Conservation (phyloP, 2,329 filamentous ascomycete genomes). For the Penicillium brevicompactum region DNA sequence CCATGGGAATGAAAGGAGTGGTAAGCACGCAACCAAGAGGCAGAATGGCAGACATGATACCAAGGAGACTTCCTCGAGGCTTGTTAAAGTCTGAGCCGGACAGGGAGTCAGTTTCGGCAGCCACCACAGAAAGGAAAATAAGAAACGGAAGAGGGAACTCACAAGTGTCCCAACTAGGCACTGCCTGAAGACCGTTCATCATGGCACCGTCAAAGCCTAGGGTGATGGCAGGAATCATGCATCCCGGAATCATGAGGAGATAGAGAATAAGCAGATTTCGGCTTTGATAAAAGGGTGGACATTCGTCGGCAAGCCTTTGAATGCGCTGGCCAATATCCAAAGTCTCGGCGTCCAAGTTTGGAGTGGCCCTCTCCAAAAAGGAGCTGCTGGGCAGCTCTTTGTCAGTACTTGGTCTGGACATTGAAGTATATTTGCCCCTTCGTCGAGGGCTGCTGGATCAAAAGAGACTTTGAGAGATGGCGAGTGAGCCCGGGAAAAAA, state of each 20-base stretch:
- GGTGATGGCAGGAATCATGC: background rate
- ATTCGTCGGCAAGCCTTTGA: background rate
- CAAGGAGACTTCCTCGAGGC: constrained; percentile 39
- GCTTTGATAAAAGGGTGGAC: background rate
- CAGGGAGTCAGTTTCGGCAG: no score
- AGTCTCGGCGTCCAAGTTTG: no score
- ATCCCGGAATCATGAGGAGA: background rate
- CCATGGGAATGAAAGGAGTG: constrained; percentile 50
- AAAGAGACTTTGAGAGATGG: no score
- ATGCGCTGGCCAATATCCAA: no score
- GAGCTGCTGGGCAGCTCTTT: no score
- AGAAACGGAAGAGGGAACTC: constrained; percentile 12
- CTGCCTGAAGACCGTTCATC: constrained; percentile 52
- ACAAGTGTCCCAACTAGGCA: constrained; percentile 49
- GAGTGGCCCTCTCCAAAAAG: no score
- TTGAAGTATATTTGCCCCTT: no score
- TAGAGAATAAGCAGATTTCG: background rate
- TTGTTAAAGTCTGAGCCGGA: background rate
- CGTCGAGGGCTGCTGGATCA: no score
- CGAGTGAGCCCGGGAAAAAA: no score
- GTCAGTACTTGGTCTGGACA: no score
- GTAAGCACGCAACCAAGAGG: constrained; percentile 53
- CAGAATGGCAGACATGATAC: constrained; percentile 51
- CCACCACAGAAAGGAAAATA: no score
- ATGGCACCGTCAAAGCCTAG: constrained; percentile 48